A percentile compares a stretch with the other conserved stretches of the same genome.
phyloP scores from a whole-genome alignment of 2,329 filamentous ascomycete species.

The Alternaria novae-zelandiae region DNA sequence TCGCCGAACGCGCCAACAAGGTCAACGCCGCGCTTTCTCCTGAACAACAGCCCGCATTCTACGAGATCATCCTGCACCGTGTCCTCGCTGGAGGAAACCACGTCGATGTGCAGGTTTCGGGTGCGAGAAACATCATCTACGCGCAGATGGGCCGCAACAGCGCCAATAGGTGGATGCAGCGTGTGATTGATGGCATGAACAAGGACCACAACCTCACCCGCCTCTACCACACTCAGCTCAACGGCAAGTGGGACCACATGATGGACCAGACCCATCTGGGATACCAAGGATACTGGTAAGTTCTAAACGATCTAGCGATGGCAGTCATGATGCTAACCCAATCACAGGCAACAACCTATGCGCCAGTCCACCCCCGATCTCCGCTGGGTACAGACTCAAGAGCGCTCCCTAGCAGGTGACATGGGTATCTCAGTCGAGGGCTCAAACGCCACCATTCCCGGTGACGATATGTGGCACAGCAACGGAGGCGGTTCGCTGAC shows the following conservation, averaged over 20 bases:
- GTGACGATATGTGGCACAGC: constrained; percentile 68
- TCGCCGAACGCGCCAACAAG: constrained; percentile 61
- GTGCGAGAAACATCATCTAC: constrained; percentile 47
- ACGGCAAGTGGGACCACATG: constrained; percentile 51
- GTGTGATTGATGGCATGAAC: constrained; percentile 46
- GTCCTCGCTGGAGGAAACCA: constrained; percentile 64
- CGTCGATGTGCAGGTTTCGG: constrained; percentile 55
- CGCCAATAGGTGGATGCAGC: constrained; percentile 46
- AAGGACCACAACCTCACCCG: constrained; percentile 45
- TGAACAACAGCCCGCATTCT: constrained; percentile 64
- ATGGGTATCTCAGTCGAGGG: constrained; percentile 70
- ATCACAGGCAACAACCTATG: constrained; percentile 72
- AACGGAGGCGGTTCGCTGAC: constrained; percentile 50
- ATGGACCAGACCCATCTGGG: constrained; percentile 51
- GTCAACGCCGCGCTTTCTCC: constrained; percentile 62
- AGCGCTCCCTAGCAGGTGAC: constrained; percentile 66
- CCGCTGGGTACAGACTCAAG: constrained; percentile 63
- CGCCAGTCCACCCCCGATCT: constrained; percentile 69
- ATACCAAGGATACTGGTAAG: constrained; percentile 49
- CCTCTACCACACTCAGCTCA: constrained; percentile 44
- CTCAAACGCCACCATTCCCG: constrained; percentile 70
- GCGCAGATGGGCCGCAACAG: constrained; percentile 48
- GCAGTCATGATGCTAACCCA: background rate
- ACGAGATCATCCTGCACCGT: constrained; percentile 67
- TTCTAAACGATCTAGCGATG: constrained; percentile 34